Evolutionary conservation across 148 eudicot species (phyloP).

Genomic region (Simmondsia chinensis): DNA sequence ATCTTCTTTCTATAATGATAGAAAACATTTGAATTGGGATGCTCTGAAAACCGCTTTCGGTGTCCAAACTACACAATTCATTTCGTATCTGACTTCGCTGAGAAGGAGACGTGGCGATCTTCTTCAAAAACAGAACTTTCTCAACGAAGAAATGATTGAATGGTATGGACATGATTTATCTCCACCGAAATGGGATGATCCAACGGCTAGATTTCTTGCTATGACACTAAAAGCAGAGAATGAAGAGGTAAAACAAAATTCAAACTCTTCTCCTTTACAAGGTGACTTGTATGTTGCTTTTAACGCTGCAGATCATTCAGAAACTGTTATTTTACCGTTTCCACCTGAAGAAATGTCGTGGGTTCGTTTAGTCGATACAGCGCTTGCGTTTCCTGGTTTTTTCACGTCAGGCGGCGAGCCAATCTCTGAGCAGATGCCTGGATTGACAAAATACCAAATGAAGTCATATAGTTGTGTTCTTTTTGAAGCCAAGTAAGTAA

Average conservation of each 20-base stretch:
- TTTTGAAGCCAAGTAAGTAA: constrained; percentile 46
- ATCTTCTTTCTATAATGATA: constrained; percentile 32
- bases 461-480: constrained; percentile 73
- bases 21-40: constrained; percentile 67
- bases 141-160: constrained; percentile 52
- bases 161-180: constrained; percentile 54
- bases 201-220: constrained; percentile 59
- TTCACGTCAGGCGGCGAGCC: constrained; percentile 57
- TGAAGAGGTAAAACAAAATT: constrained; percentile 6
- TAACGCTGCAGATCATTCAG: constrained; percentile 38
- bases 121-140: constrained; percentile 53
- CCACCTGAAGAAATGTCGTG: constrained; percentile 43
- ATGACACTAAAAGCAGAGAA: constrained; percentile 57
- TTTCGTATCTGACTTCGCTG: constrained; percentile 59
- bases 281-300: constrained; percentile 70
- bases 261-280: constrained; percentile 1
- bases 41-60: constrained; percentile 63
- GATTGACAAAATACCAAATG: constrained; percentile 42
- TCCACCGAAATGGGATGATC: constrained; percentile 82
- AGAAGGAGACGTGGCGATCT: constrained; percentile 62
- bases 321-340: constrained; percentile 46
- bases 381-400: constrained; percentile 74
- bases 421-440: constrained; percentile 41
- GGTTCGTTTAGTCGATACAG: constrained; percentile 79
- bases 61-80: constrained; percentile 52